Conservation (phyloP, 2,329 filamentous ascomycete genomes). For the Penicillium brasilianum region DNA sequence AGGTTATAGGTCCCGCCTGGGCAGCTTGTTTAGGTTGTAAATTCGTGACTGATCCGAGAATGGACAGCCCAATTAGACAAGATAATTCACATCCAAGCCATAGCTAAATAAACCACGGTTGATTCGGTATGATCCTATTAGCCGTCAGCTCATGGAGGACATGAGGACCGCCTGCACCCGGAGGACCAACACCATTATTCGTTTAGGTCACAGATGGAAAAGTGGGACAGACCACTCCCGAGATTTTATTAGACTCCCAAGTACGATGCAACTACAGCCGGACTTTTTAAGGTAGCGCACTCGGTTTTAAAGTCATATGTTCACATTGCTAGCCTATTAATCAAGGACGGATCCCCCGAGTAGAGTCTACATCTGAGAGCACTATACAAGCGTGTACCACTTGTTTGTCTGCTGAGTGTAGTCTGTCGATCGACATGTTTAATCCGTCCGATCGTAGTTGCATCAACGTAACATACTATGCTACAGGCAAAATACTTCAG, state of each 20-base stretch:
- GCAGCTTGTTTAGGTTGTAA: too few relatives aligned
- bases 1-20: too few relatives aligned
- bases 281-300: neutral
- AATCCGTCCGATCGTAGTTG: too few relatives aligned
- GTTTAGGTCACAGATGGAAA: neutral
- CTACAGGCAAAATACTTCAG: too few relatives aligned
- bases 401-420: too few relatives aligned
- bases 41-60: too few relatives aligned
- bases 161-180: neutral
- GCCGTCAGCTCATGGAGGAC: neutral
- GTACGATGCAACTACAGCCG: neutral
- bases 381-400: too few relatives aligned
- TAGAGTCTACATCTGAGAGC: neutral
- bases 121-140: neutral
- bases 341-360: neutral
- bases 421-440: too few relatives aligned
- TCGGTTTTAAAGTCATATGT: neutral
- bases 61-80: too few relatives aligned
- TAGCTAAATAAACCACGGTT: neutral
- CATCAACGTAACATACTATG: too few relatives aligned
- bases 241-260: neutral
- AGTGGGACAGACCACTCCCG: neutral
- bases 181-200: neutral
- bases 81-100: too few relatives aligned
- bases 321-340: neutral